Evolutionary conservation across 257 asterid species (phyloP), one percentile per base, ranked within the genome.

Genomic region (Verbascum thapsus): DNA sequence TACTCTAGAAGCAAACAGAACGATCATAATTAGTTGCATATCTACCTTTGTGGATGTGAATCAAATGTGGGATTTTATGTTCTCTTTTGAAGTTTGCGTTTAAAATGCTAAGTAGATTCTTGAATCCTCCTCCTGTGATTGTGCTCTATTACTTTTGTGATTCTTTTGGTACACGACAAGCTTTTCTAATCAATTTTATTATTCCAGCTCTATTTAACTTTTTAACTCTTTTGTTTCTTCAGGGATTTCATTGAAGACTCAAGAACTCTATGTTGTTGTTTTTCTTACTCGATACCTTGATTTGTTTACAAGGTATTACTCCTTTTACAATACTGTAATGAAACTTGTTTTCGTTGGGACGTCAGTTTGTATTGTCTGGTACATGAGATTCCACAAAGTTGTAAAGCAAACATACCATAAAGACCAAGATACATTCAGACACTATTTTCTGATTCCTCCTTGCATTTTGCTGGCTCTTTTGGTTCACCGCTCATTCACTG

Each of bases 231-330:
- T 47, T 15, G 4, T 62, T 69, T 67, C 60, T 53, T 23, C 76
- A 80, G 85, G 85, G 48, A 76, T 80, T 73, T 80, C 85, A 17
- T 22, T 80, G 71, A 76, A 80, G 74, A 80, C 86, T 58, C 86
- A 80, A 61, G 83, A 80, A 59, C 83, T 80, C 15, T 80, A 80
- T 52, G 86, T 62, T 42, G 8, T 76, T 44, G 80, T 76, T 10
- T 76, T 80, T 58, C 51, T 76, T n/a, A 55, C 83, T 56, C 69
- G 83, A 18, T 80, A 80, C 75, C 80, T 74, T 35, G 78, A 80
- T 68, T 67, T 80, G 54, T 77, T 80, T 61, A 60, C 81, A 15
- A 68, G 35, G 66, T 74, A 69, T 37, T 11, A 51, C 56, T 73
- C 83, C 43, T 22, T 77, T n/a, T 80, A 80, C 80, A 80, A 80